Percentiles rank a stretch among this genome's conserved stretches.
Evolutionary conservation across 192 early-diverging fungal species (phyloP).

Genomic region (Kappamyces sp.): DNA sequence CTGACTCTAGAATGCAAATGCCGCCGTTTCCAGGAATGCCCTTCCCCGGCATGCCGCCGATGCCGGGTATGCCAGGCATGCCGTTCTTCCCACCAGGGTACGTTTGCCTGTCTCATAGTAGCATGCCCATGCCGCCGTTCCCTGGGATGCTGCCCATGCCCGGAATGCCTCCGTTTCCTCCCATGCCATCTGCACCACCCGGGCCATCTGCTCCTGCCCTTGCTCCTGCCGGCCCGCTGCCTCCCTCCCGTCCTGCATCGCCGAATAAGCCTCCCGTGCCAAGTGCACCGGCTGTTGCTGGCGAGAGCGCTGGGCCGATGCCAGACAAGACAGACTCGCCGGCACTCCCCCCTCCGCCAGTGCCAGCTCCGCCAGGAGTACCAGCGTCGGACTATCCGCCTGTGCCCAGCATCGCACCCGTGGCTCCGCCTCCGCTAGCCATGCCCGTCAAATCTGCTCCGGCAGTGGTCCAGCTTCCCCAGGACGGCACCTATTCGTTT

Average conservation of each 20-base stretch:
- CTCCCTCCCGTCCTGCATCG: too few relatives aligned
- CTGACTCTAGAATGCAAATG: background rate
- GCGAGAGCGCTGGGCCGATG: background rate
- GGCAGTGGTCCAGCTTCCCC: background rate
- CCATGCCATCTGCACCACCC: too few relatives aligned
- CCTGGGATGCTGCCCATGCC: conserved; percentile 16
- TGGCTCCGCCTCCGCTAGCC: background rate
- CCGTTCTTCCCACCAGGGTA: conserved; percentile 14
- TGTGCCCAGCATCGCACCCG: background rate
- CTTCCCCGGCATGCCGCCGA: conserved; percentile 10
- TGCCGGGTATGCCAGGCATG: conserved; percentile 19
- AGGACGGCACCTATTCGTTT: background rate
- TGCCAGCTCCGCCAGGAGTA: conserved; percentile 2
- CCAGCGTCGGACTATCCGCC: background rate
- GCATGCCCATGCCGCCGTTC: conserved; percentile 13
- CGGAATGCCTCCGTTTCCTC: conserved; percentile 22
- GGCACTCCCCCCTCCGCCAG: background rate
- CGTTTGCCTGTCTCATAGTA: conserved; percentile 6
- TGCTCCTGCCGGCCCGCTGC: too few relatives aligned
- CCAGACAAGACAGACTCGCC: background rate
- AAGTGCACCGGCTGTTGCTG: too few relatives aligned
- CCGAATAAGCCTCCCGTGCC: too few relatives aligned
- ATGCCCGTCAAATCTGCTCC: background rate
- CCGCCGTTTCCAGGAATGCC: conserved; percentile 11
- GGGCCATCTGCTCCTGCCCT: too few relatives aligned